These are phyloP conservation scores for Dioszegia crocea DNA, from an alignment of 768 basidiomycete genomes.

Conservation along the genomic window DNA sequence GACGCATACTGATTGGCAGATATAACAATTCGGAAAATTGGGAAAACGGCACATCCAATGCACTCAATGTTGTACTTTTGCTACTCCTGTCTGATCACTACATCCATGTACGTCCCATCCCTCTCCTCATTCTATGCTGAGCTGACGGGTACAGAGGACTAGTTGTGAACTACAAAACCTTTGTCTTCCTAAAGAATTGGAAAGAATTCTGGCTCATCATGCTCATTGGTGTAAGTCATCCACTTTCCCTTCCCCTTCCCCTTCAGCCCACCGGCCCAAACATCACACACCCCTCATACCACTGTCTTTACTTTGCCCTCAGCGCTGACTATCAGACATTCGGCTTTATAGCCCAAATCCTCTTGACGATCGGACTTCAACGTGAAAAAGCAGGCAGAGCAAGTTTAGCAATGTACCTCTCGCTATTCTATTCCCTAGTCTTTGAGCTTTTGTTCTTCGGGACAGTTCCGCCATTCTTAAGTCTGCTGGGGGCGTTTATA, in stretches of 20 bases:
- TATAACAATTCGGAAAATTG: constrained; percentile 63
- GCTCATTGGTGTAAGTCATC: constrained; percentile 44
- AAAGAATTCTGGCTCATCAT: constrained; percentile 27
- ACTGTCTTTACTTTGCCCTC: background rate
- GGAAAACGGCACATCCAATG: constrained; percentile 68
- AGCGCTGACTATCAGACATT: constrained; percentile 33
- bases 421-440: constrained; percentile 65
- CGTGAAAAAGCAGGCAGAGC: constrained; percentile 65
- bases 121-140: background rate
- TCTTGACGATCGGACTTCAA: constrained; percentile 63
- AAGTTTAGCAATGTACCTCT: constrained; percentile 61
- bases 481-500: constrained; percentile 61
- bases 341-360: constrained; percentile 53
- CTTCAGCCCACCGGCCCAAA: background rate
- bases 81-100: constrained; percentile 56
- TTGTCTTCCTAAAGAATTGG: constrained; percentile 13
- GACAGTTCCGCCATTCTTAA: constrained; percentile 59
- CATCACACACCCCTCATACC: background rate
- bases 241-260: background rate
- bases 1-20: no score
- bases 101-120: constrained; percentile 39
- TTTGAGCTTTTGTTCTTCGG: constrained; percentile 67
- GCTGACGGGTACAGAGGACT: constrained; percentile 12
- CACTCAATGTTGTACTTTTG: constrained; percentile 70
- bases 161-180: constrained; percentile 38